Percentiles rank a stretch among this genome's conserved stretches.
phyloP scores from a whole-genome alignment of 345 rosid genomes.

The Hibiscus syriacus region DNA sequence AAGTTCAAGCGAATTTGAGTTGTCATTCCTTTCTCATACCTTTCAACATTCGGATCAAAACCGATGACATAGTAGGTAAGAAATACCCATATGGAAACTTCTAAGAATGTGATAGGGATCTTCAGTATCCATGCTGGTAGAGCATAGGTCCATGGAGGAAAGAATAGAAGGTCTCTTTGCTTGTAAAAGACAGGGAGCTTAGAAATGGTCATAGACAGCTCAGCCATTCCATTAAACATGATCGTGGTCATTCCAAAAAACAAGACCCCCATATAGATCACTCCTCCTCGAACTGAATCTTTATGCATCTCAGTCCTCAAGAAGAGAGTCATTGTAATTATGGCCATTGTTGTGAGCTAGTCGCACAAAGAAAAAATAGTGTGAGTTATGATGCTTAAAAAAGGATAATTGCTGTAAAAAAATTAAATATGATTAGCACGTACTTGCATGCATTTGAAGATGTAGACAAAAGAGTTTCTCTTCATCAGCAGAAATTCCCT shows the following conservation, averaged over 20 bases:
- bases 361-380: not conserved
- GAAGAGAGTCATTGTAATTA: slow-evolving; percentile 41
- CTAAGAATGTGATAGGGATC: slow-evolving; percentile 60
- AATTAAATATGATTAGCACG: slow-evolving; percentile 11
- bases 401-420: not conserved
- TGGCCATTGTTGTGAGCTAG: slow-evolving; percentile 35
- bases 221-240: slow-evolving; percentile 67
- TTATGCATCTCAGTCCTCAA: slow-evolving; percentile 50
- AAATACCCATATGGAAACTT: slow-evolving; percentile 60
- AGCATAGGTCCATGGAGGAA: slow-evolving; percentile 74
- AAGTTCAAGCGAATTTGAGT: not conserved
- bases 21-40: slow-evolving; percentile 30
- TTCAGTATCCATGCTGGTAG: slow-evolving; percentile 76
- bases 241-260: slow-evolving; percentile 42
- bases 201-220: slow-evolving; percentile 64
- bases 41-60: slow-evolving; percentile 58
- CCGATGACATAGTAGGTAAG: slow-evolving; percentile 65
- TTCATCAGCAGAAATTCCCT: slow-evolving; percentile 70
- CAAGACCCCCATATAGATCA: slow-evolving; percentile 48
- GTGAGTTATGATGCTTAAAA: slow-evolving; percentile 5
- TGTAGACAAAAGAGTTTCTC: slow-evolving; percentile 69
- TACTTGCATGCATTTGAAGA: slow-evolving; percentile 65
- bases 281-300: slow-evolving; percentile 38
- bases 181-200: slow-evolving; percentile 87
- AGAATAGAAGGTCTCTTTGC: slow-evolving; percentile 70